phyloP scores from a whole-genome alignment of 2,329 filamentous ascomycete genomes.

The Tolypocladium capitatum region DNA sequence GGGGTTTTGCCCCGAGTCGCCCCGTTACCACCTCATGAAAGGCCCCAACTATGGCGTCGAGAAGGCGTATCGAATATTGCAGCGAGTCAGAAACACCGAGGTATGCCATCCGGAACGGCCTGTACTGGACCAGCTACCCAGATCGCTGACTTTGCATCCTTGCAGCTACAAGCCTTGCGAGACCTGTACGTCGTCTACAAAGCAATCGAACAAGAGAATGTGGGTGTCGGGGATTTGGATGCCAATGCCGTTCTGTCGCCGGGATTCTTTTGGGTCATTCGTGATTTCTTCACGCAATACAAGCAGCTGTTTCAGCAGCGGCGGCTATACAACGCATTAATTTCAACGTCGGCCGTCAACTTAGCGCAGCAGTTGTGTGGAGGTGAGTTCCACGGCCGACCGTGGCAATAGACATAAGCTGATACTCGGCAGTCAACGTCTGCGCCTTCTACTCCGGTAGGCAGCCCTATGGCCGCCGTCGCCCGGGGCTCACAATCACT shows the following conservation, averaged over 20 bases:
- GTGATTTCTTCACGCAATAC: constrained; percentile 15
- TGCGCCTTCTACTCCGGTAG: constrained; percentile 31
- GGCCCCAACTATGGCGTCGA: constrained; percentile 22
- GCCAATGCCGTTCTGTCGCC: constrained; percentile 9
- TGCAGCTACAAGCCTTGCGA: constrained; percentile 24
- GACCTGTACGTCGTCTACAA: constrained; percentile 27
- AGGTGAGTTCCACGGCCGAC: constrained; percentile 6
- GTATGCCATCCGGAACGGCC: constrained; percentile 1
- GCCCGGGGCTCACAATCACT: background rate
- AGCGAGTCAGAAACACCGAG: constrained; percentile 23
- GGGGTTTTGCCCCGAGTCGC: constrained; percentile 27
- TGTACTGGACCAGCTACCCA: background rate
- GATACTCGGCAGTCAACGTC: constrained; percentile 19
- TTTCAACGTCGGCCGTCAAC: constrained; percentile 17
- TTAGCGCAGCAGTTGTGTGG: constrained; percentile 21
- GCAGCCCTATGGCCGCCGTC: background rate
- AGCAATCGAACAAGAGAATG: constrained; percentile 16
- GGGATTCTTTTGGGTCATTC: constrained; percentile 14
- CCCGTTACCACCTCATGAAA: constrained; percentile 26
- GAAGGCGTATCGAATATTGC: constrained; percentile 22
- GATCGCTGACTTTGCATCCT: background rate
- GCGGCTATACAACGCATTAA: constrained; percentile 17
- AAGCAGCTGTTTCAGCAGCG: constrained; percentile 14
- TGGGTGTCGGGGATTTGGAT: constrained; percentile 12
- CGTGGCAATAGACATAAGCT: background rate